Evolutionary conservation across 2,329 filamentous ascomycete species (phyloP).

Genomic region (Botrytis pseudocinerea): DNA sequence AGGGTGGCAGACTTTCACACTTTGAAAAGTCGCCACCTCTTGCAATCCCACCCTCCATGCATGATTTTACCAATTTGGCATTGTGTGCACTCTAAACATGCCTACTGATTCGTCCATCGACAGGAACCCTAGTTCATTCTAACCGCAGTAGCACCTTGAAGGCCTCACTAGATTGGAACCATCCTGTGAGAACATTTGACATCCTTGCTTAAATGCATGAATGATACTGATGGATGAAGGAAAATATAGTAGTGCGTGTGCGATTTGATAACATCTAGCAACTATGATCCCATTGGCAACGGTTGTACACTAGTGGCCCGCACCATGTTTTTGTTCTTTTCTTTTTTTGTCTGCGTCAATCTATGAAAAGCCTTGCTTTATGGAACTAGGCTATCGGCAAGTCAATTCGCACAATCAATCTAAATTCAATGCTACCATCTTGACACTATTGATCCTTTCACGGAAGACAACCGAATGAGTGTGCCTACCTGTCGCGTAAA

Average conservation of each 20-base stretch:
- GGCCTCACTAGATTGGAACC: background rate
- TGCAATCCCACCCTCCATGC: constrained; percentile 14
- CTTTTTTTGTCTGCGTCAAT: background rate
- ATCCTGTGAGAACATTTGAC: background rate
- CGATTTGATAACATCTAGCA: constrained; percentile 17
- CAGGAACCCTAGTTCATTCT: background rate
- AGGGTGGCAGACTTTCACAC: constrained; percentile 17
- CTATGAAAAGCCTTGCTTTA: background rate
- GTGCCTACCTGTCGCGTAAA: constrained; percentile 15
- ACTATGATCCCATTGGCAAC: constrained; percentile 16
- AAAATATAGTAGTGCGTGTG: constrained; percentile 9
- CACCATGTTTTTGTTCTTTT: background rate
- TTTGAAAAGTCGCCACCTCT: constrained; percentile 20
- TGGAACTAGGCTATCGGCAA: background rate
- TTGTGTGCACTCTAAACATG: background rate
- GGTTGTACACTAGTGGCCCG: constrained; percentile 11
- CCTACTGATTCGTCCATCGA: constrained; percentile 12
- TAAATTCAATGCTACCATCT: constrained; percentile 6
- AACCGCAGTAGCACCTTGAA: background rate
- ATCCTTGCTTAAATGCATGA: constrained; percentile 18
- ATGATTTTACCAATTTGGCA: constrained; percentile 15
- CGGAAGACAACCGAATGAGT: constrained; percentile 8
- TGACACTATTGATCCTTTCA: background rate
- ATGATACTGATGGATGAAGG: background rate
- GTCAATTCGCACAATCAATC: background rate